Percentiles rank a stretch among this genome's conserved stretches.
phyloP scores from a whole-genome alignment of 306 rosid species.

The Quercus dentata region DNA sequence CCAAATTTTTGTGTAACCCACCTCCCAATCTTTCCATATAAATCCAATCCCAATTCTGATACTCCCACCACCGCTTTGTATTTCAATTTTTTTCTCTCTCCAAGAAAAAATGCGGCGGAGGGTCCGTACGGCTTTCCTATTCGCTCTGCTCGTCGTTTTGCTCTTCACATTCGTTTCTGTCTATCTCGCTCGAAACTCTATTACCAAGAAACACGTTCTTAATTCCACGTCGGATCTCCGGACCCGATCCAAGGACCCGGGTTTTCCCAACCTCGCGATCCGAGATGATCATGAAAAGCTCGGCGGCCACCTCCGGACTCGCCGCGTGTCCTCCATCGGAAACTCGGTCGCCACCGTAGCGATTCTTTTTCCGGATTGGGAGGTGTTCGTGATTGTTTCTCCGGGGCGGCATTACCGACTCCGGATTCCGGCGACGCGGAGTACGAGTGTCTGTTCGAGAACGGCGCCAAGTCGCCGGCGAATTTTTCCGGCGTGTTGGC shows the following conservation, averaged over 20 bases:
- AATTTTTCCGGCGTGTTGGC: slow-evolving; percentile 34
- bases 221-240: background rate
- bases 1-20: too few relatives aligned
- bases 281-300: background rate
- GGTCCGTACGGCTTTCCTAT: slow-evolving; percentile 28
- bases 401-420: slow-evolving; percentile 14
- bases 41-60: too few relatives aligned
- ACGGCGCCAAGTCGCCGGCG: slow-evolving; percentile 35
- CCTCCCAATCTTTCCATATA: background rate
- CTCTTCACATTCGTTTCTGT: slow-evolving; percentile 33
- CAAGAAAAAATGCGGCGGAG: slow-evolving; percentile 43
- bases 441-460: slow-evolving; percentile 44
- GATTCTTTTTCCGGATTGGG: slow-evolving; percentile 63
- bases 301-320: slow-evolving; percentile 15
- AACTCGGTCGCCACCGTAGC: slow-evolving; percentile 36
- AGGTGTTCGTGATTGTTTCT: slow-evolving; percentile 43
- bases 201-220: too few relatives aligned
- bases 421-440: background rate
- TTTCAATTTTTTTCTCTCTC: background rate
- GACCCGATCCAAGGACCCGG: background rate
- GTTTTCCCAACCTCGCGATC: background rate
- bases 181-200: slow-evolving; percentile 26
- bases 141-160: slow-evolving; percentile 25
- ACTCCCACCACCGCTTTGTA: background rate
- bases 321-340: slow-evolving; percentile 40